Conservation (phyloP, 2,329 filamentous ascomycete genomes). For the Colletotrichum viniferum region DNA sequence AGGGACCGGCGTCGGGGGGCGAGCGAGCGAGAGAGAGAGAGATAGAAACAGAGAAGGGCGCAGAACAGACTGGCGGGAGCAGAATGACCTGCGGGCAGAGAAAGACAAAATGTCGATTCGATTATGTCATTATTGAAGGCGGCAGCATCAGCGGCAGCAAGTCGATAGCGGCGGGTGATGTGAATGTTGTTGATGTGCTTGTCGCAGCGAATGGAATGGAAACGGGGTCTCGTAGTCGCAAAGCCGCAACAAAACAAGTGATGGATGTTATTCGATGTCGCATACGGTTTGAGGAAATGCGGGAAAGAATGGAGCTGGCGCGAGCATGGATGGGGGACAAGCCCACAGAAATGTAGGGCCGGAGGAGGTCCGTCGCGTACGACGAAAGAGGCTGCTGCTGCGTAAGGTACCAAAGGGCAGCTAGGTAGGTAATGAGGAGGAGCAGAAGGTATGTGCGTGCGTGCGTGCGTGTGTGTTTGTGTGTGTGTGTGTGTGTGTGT, state of each 20-base stretch:
- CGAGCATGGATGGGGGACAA: not conserved
- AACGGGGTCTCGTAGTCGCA: not conserved
- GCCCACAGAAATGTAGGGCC: not conserved
- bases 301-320: not conserved
- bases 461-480: not conserved
- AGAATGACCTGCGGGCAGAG: not conserved
- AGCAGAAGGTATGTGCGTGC: not conserved
- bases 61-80: not conserved
- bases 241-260: not conserved
- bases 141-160: not conserved
- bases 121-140: slow-evolving; percentile 7
- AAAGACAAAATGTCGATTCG: not conserved
- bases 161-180: not conserved
- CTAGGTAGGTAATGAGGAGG: not conserved
- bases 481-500: not conserved
- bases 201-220: not conserved
- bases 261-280: not conserved
- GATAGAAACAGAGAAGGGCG: not conserved
- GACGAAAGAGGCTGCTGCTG: not conserved
- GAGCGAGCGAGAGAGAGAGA: not conserved
- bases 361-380: not conserved
- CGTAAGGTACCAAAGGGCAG: not conserved
- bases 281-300: not conserved
- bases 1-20: not conserved
- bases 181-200: not conserved